Percentiles rank a stretch among this genome's conserved stretches.
Conservation (phyloP, 345 rosid genomes). For the Salix exigua region DNA sequence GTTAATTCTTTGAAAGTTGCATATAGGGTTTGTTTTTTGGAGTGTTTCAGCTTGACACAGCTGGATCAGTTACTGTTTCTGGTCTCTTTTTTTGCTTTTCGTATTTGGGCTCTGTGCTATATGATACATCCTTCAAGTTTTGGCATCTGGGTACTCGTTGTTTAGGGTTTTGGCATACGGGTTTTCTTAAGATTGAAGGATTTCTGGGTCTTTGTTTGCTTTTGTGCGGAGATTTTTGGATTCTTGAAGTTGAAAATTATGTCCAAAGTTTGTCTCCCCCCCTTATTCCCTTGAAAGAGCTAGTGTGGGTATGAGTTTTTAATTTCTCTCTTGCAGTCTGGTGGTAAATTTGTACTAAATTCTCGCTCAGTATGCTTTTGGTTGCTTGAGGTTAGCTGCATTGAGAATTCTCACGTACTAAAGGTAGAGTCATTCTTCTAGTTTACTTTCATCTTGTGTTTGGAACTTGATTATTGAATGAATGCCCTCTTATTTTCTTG, state of each 20-base stretch:
- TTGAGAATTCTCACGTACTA: neutral
- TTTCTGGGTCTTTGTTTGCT: neutral
- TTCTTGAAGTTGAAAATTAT: conserved; percentile 1
- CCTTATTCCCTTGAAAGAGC: neutral
- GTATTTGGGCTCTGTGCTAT: neutral
- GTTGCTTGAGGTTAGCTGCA: neutral
- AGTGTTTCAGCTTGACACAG: conserved; percentile 22
- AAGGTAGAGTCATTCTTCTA: neutral
- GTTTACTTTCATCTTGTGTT: neutral
- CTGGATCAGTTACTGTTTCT: conserved; percentile 38
- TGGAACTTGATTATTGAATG: neutral
- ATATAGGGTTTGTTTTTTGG: neutral
- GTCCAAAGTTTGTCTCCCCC: neutral
- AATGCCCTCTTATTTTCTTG: neutral
- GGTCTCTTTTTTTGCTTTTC: conserved; percentile 18
- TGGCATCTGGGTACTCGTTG: conserved; percentile 19
- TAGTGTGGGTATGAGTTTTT: neutral
- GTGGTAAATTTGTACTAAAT: neutral
- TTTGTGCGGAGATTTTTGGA: neutral
- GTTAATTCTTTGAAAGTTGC: conserved; percentile 7
- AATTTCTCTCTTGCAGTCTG: neutral
- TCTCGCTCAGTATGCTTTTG: conserved; percentile 2
- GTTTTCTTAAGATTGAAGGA: neutral
- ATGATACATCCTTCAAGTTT: neutral
- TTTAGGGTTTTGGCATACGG: conserved; percentile 7